Conservation (phyloP, 2,329 filamentous ascomycete species). For the Teratosphaeria nubilosa region DNA sequence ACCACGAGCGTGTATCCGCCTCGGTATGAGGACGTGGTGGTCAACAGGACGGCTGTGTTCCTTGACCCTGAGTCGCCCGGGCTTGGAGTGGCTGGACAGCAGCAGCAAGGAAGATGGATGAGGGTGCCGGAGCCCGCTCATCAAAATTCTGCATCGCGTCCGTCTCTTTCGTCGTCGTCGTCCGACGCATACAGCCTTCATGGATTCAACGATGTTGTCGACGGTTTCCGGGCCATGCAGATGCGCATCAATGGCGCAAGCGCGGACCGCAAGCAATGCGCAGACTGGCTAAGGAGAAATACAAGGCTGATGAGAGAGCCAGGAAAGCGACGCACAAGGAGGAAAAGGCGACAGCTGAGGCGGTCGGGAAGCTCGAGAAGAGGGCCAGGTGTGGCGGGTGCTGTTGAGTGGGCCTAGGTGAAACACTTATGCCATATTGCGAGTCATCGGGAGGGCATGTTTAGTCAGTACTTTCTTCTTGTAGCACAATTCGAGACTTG, state of each 20-base stretch:
- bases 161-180: neutral
- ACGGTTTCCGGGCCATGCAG: neutral
- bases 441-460: neutral
- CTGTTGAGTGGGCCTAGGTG: neutral
- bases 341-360: neutral
- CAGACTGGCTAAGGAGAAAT: neutral
- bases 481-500: neutral
- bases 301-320: neutral
- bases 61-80: neutral
- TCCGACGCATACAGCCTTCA: neutral
- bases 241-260: neutral
- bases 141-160: neutral
- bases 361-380: neutral
- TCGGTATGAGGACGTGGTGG: neutral
- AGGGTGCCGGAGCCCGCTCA: neutral
- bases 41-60: neutral
- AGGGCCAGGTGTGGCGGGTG: neutral
- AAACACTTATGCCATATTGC: neutral
- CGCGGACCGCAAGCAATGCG: neutral
- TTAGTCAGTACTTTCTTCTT: neutral
- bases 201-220: neutral
- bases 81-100: neutral
- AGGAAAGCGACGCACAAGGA: neutral
- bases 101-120: neutral
- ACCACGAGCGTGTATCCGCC: neutral